phyloP scores from a whole-genome alignment of 192 early-diverging fungal genomes.

The Linnemannia zychae region DNA sequence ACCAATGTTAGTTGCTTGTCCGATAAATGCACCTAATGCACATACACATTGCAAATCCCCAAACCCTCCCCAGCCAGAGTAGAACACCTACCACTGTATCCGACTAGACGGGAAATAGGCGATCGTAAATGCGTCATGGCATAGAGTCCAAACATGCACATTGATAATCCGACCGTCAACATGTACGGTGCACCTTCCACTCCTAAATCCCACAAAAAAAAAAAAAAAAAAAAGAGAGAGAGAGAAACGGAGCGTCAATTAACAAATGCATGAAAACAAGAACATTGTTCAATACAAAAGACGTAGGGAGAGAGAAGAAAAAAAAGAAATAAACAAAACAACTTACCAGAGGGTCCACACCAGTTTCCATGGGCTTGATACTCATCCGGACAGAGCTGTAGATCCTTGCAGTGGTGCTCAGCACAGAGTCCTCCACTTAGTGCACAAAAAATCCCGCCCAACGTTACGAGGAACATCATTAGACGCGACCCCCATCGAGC shows the following conservation, averaged over 20 bases:
- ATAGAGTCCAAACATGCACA: slow-evolving; percentile 41
- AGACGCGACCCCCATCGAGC: slow-evolving; percentile 46
- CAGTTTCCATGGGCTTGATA: slow-evolving; percentile 37
- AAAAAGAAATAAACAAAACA: not conserved
- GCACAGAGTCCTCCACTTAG: slow-evolving; percentile 32
- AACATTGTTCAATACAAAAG: not conserved
- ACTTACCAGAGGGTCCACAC: slow-evolving; percentile 50
- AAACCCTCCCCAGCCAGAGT: too few relatives aligned
- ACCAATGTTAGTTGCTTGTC: not conserved
- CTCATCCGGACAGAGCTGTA: slow-evolving; percentile 29
- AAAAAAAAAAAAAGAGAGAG: slow-evolving; percentile 5
- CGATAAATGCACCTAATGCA: not conserved
- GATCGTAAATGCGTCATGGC: slow-evolving; percentile 28
- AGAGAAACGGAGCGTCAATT: too few relatives aligned
- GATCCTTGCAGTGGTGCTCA: slow-evolving; percentile 34
- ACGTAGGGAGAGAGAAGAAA: too few relatives aligned
- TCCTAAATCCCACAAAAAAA: not conserved
- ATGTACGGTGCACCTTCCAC: slow-evolving; percentile 50
- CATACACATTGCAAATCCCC: too few relatives aligned
- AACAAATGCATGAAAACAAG: not conserved
- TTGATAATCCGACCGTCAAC: slow-evolving; percentile 41
- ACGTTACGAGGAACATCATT: slow-evolving; percentile 33
- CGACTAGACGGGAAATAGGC: slow-evolving; percentile 39
- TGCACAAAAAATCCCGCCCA: slow-evolving; percentile 27
- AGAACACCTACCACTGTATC: slow-evolving; percentile 45